phyloP scores from a whole-genome alignment of 2,329 filamentous ascomycete species.

The Phyllosticta citribraziliensis region DNA sequence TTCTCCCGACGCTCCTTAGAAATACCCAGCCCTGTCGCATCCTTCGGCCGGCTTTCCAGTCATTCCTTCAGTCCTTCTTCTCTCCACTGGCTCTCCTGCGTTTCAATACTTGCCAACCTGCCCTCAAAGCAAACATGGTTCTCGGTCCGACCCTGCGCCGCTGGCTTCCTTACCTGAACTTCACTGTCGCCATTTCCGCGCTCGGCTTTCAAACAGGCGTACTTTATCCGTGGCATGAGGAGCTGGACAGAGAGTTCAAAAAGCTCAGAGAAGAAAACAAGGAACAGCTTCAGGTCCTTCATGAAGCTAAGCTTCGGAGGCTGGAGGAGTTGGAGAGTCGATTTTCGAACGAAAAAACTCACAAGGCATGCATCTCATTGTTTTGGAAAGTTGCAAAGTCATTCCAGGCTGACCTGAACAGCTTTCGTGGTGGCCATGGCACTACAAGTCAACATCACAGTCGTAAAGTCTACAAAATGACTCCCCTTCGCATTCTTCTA shows the following conservation, averaged over 20 bases:
- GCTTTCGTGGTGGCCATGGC: background rate
- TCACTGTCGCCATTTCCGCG: slow-evolving; percentile 54
- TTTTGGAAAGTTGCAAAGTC: background rate
- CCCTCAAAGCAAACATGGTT: slow-evolving; percentile 1
- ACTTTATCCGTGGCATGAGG: slow-evolving; percentile 60
- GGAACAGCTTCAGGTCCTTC: slow-evolving; percentile 15
- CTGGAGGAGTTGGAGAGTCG: slow-evolving; percentile 6
- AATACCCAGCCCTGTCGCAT: slow-evolving; percentile 4
- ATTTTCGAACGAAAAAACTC: slow-evolving; percentile 2
- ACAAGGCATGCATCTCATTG: background rate
- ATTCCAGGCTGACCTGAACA: background rate
- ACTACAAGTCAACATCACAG: background rate
- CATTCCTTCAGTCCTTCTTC: background rate
- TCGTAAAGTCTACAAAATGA: background rate
- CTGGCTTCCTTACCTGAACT: slow-evolving; percentile 36
- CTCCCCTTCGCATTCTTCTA: background rate
- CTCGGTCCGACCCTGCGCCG: slow-evolving; percentile 9
- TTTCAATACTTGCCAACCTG: background rate
- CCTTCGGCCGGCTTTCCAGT: background rate
- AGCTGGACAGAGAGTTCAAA: slow-evolving; percentile 53
- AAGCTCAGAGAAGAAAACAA: slow-evolving; percentile 49
- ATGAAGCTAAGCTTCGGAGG: slow-evolving; percentile 6
- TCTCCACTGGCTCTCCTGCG: background rate
- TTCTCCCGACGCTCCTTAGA: background rate
- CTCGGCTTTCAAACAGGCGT: slow-evolving; percentile 60